Evolutionary conservation across 805 yeast genomes (phyloP).

Genomic region (Candida michaelii): DNA sequence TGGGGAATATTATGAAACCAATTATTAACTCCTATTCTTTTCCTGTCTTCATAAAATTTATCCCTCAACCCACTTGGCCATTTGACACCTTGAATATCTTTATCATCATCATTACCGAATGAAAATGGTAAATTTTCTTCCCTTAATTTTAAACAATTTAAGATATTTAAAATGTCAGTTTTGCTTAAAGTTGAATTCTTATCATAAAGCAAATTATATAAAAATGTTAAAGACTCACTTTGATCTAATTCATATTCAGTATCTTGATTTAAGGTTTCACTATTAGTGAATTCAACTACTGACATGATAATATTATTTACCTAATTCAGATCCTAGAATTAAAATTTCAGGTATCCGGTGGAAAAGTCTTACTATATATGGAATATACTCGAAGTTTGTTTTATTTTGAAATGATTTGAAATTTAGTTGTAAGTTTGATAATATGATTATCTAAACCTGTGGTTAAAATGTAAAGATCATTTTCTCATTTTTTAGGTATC

Average conservation of each 20-base stretch:
- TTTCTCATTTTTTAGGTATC: conserved; percentile 2
- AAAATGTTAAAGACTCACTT: conserved; percentile 41
- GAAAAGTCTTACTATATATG: no score
- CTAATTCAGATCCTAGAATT: no score
- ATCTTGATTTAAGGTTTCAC: conserved; percentile 9
- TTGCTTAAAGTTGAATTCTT: conserved; percentile 31
- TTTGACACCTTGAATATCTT: conserved; percentile 37
- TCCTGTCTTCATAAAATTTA: conserved; percentile 33
- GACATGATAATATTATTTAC: conserved; percentile 1
- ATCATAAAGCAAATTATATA: conserved; percentile 40
- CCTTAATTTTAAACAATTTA: conserved; percentile 35
- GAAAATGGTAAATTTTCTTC: conserved; percentile 36
- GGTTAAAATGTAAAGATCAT: conserved; percentile 6
- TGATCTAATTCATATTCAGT: conserved; percentile 39
- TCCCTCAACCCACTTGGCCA: conserved; percentile 35
- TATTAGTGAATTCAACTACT: conserved; percentile 8
- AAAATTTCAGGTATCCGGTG: no score
- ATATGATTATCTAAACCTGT: neutral
- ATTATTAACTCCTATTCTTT: conserved; percentile 31
- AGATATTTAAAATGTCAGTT: conserved; percentile 34
- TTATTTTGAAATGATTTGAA: no score
- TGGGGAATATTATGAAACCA: conserved; percentile 41
- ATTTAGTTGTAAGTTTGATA: neutral
- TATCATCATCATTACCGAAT: conserved; percentile 7
- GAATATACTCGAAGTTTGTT: no score